These are phyloP conservation scores for Telfairia occidentalis DNA, from an alignment of 331 rosid species.

Conservation along the genomic window DNA sequence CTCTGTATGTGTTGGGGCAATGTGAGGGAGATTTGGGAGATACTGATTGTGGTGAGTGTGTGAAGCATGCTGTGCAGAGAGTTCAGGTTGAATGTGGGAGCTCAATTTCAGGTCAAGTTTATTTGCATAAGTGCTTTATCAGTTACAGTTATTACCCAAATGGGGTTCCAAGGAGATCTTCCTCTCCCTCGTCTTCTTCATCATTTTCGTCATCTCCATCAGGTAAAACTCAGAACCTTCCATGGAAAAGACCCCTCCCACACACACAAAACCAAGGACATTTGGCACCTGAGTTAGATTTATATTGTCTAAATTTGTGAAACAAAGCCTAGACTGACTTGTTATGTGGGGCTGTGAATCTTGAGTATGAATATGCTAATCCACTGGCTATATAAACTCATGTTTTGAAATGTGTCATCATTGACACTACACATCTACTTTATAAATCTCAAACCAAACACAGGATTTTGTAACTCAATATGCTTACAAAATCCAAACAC, in stretches of 20 bases:
- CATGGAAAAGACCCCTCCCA: not conserved
- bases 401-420: not conserved
- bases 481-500: too few species aligned
- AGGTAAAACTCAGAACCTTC: slow-evolving; percentile 30
- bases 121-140: slow-evolving; percentile 71
- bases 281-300: too few species aligned
- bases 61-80: slow-evolving; percentile 62
- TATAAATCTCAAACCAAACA: not conserved
- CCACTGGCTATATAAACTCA: not conserved
- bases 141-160: slow-evolving; percentile 75
- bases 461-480: not conserved
- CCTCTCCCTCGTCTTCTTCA: slow-evolving; percentile 30
- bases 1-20: slow-evolving; percentile 68
- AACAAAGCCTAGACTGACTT: not conserved
- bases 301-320: not conserved
- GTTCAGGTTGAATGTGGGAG: slow-evolving; percentile 83
- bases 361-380: not conserved
- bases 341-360: not conserved
- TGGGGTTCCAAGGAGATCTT: slow-evolving; percentile 76
- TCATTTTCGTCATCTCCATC: slow-evolving; percentile 22
- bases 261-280: not conserved
- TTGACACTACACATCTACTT: not conserved
- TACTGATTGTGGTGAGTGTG: slow-evolving; percentile 75
- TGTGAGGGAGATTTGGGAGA: slow-evolving; percentile 92
- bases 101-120: slow-evolving; percentile 75